phyloP scores from a whole-genome alignment of 2,329 filamentous ascomycete species.

The Geoglossum cookeanum region DNA sequence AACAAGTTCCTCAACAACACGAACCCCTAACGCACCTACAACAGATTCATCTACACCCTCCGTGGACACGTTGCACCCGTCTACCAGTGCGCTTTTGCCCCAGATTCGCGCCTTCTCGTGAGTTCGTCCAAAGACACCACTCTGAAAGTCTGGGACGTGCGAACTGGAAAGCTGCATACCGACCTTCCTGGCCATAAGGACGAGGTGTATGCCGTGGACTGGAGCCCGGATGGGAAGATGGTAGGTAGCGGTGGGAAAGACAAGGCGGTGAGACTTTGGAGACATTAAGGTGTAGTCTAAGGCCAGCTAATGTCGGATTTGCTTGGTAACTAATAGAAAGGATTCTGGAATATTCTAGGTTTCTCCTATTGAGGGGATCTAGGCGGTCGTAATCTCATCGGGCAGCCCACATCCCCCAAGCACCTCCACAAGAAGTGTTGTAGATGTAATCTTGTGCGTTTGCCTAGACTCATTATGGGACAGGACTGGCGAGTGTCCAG shows the following conservation, averaged over 20 bases:
- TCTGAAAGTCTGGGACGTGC: constrained; percentile 84
- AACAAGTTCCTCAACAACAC: background rate
- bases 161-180: constrained; percentile 59
- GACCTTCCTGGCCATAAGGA: constrained; percentile 84
- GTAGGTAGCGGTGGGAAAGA: constrained; percentile 89
- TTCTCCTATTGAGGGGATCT: too few relatives aligned
- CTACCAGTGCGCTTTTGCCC: constrained; percentile 82
- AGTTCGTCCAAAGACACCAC: constrained; percentile 85
- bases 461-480: too few relatives aligned
- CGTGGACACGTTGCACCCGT: constrained; percentile 81
- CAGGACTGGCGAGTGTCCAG: too few relatives aligned
- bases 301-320: too few relatives aligned
- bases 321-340: too few relatives aligned
- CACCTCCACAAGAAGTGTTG: too few relatives aligned
- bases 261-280: constrained; percentile 51
- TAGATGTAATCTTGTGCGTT: too few relatives aligned
- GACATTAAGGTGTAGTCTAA: constrained; percentile 32
- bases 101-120: constrained; percentile 76
- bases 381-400: too few relatives aligned
- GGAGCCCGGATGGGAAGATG: constrained; percentile 76
- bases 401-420: too few relatives aligned
- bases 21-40: background rate
- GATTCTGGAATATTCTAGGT: too few relatives aligned
- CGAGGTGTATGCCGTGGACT: constrained; percentile 87
- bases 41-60: constrained; percentile 66